These are phyloP conservation scores for Ophiostoma tasmaniense DNA, from an alignment of 2,329 filamentous ascomycete genomes.

Conservation along the genomic window DNA sequence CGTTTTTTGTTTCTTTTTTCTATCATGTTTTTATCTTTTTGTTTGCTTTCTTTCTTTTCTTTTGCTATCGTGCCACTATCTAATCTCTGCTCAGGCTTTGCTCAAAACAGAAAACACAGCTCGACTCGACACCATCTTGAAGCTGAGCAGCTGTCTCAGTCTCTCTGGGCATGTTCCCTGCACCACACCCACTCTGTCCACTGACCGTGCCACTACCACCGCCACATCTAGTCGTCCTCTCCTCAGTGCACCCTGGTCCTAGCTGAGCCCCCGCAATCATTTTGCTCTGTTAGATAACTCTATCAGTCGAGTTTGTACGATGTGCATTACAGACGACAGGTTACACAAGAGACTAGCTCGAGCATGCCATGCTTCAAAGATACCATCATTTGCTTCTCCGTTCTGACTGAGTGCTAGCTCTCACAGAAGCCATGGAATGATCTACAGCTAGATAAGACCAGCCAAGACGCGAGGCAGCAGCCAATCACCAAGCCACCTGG, in stretches of 20 bases:
- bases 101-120: background rate
- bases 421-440: background rate
- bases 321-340: background rate
- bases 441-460: background rate
- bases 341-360: background rate
- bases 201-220: background rate
- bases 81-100: background rate
- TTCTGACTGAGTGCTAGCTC: background rate
- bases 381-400: background rate
- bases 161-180: background rate
- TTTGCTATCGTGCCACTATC: background rate
- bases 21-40: background rate
- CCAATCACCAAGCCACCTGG: background rate
- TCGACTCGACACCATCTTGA: background rate
- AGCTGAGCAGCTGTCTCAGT: background rate
- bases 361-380: background rate
- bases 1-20: background rate
- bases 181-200: background rate
- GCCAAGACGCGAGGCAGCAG: background rate
- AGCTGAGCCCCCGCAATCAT: constrained; percentile 4
- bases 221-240: background rate
- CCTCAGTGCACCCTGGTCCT: constrained; percentile 1
- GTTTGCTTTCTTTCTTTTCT: background rate
- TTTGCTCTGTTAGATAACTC: background rate
- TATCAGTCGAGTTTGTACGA: background rate